Conservation (phyloP, 73 alveolate genomes). For the Symbiodinium pilosum region DNA sequence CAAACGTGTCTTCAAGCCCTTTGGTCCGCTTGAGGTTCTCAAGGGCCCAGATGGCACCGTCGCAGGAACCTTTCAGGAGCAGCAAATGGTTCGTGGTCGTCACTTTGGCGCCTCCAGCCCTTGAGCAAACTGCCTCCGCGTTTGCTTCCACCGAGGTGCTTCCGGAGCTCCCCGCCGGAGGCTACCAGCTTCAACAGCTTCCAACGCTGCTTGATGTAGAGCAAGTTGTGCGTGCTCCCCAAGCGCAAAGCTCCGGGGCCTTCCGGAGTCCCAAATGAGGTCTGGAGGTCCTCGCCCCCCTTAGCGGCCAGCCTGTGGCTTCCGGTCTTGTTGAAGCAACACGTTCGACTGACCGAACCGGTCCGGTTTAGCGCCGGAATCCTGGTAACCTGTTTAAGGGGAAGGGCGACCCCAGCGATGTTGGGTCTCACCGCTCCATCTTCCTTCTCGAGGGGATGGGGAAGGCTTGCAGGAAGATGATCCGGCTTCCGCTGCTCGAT, state of each 20-base stretch:
- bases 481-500: background rate
- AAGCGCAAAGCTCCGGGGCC: background rate
- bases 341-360: background rate
- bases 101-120: background rate
- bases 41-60: background rate
- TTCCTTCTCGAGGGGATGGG: background rate
- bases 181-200: background rate
- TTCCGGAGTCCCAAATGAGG: background rate
- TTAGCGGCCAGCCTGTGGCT: background rate
- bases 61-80: background rate
- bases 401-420: background rate
- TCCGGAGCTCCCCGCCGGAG: no score
- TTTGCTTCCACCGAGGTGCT: no score
- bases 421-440: background rate
- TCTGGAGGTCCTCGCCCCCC: no score
- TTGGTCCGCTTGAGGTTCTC: background rate
- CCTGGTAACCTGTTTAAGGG: background rate
- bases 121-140: background rate
- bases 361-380: background rate
- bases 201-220: background rate
- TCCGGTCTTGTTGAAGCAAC: background rate
- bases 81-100: background rate
- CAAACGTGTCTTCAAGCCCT: background rate
- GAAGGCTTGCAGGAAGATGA: background rate
- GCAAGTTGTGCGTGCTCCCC: background rate